Percentiles rank a stretch among this genome's conserved stretches.
Conservation (phyloP, 2,329 filamentous ascomycete genomes). For the Colletotrichum melonis region DNA sequence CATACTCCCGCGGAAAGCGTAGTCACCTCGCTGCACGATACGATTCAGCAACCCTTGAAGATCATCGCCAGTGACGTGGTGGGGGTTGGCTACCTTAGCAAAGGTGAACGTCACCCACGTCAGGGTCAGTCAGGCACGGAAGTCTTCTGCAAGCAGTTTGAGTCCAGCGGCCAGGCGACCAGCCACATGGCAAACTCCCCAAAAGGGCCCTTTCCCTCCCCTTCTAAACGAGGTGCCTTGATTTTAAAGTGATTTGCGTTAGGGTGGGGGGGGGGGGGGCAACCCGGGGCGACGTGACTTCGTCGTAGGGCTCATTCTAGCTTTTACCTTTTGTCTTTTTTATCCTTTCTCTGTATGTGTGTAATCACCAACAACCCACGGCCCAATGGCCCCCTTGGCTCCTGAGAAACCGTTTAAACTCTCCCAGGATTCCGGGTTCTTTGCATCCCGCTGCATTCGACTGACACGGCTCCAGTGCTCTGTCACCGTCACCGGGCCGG, state of each 20-base stretch:
- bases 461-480: background rate
- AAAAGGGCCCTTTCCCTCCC: too few relatives aligned
- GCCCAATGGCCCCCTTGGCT: background rate
- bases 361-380: background rate
- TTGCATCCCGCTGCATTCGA: conserved; percentile 24
- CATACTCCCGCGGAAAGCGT: background rate
- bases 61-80: conserved; percentile 29
- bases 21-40: background rate
- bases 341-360: background rate
- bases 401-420: conserved; percentile 15
- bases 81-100: background rate
- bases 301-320: background rate
- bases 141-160: conserved; percentile 8
- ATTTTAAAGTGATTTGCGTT: background rate
- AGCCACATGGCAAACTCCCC: background rate
- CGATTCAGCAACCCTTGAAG: background rate
- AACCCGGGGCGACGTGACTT: background rate
- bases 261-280: background rate
- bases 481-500: background rate
- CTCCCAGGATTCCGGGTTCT: conserved; percentile 20
- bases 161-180: too few relatives aligned
- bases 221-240: background rate
- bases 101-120: background rate
- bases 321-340: background rate
- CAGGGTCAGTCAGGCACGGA: background rate